phyloP scores from a whole-genome alignment of 2,329 filamentous ascomycete genomes.

The Talaromyces islandicus region DNA sequence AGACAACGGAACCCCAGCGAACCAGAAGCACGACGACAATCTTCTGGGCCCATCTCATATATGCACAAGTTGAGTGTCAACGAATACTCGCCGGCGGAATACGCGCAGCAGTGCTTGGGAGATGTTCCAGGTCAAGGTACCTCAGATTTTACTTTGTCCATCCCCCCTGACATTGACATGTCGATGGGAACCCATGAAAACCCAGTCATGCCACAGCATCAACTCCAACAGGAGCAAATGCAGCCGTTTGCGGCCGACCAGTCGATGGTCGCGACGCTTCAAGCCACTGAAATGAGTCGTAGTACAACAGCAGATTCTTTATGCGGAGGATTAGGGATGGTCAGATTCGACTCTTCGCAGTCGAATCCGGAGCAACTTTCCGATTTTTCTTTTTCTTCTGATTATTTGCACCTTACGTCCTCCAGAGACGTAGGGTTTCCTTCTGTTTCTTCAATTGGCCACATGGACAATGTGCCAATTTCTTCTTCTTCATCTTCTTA shows the following conservation, averaged over 20 bases:
- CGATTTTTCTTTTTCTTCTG: conserved; percentile 23
- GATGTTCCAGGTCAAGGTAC: conserved; percentile 19
- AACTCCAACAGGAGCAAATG: conserved; percentile 17
- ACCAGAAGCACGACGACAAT: conserved; percentile 24
- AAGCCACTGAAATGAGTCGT: conserved; percentile 39
- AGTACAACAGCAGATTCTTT: conserved; percentile 41
- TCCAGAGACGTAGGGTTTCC: conserved; percentile 24
- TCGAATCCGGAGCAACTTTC: conserved; percentile 28
- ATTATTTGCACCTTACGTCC: conserved; percentile 23
- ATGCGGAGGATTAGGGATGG: conserved; percentile 38
- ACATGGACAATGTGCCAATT: conserved; percentile 26
- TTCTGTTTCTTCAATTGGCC: conserved; percentile 17
- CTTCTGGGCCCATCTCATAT: conserved; percentile 23
- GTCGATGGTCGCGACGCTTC: conserved; percentile 20
- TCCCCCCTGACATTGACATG: conserved; percentile 21
- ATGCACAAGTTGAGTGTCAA: conserved; percentile 35
- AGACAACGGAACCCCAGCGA: conserved; percentile 19
- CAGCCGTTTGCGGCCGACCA: conserved; percentile 19
- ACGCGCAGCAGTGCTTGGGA: conserved; percentile 31
- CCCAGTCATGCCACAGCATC: conserved; percentile 17
- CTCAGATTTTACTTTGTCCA: conserved; percentile 18
- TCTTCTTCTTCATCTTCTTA: conserved; percentile 25
- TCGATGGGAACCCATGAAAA: conserved; percentile 13
- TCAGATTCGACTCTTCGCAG: conserved; percentile 37
- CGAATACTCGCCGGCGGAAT: conserved; percentile 39